These are phyloP conservation scores for Candida namnaoensis DNA, from an alignment of 805 yeast species.

Conservation along the genomic window DNA sequence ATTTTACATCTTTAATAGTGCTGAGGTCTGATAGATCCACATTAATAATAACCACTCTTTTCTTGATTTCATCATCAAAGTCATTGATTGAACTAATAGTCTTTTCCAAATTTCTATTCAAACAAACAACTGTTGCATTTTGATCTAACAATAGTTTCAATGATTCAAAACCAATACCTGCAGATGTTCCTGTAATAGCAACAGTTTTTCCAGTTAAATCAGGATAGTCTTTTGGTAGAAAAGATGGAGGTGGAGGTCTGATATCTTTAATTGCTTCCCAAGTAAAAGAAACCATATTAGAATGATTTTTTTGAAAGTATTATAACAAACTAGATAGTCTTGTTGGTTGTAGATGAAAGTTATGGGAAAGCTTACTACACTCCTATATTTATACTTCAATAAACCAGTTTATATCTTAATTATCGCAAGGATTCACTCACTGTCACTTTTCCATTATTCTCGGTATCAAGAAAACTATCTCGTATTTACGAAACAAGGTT, in stretches of 20 bases:
- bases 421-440: no score
- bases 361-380: no score
- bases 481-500: no score
- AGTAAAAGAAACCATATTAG: background rate
- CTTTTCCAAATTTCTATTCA: constrained; percentile 26
- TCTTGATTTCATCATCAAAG: constrained; percentile 12
- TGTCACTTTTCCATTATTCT: no score
- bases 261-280: constrained; percentile 3
- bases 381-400: no score
- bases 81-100: constrained; percentile 17
- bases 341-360: no score
- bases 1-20: constrained; percentile 29
- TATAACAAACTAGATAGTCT: no score
- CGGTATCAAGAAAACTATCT: no score
- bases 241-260: constrained; percentile 15
- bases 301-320: no score
- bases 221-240: constrained; percentile 20
- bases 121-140: constrained; percentile 26
- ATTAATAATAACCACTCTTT: constrained; percentile 14
- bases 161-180: constrained; percentile 25
- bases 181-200: constrained; percentile 23
- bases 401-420: no score
- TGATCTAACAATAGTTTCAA: constrained; percentile 21
- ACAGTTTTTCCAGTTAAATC: constrained; percentile 16
- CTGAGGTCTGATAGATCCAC: constrained; percentile 32